These are phyloP conservation scores for Ascochyta rabiei DNA, from an alignment of 2,329 filamentous ascomycete genomes.

Conservation along the genomic window DNA sequence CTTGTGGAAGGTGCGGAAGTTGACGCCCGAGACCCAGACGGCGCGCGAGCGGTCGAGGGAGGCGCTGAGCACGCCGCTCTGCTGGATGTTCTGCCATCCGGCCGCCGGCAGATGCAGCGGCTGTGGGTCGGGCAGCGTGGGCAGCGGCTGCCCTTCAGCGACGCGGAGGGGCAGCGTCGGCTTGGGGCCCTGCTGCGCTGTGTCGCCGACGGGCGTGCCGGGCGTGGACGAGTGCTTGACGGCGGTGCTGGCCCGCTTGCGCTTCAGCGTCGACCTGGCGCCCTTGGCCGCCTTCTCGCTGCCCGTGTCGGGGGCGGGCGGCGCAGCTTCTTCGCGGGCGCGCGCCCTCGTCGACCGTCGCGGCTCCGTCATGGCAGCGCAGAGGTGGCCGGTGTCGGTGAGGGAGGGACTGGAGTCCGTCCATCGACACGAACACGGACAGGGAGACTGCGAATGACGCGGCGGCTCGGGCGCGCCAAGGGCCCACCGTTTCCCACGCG, in stretches of 20 bases:
- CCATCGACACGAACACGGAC: too few species aligned
- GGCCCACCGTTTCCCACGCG: too few species aligned
- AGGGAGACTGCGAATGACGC: too few species aligned
- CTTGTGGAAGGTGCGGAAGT: constrained; percentile 48
- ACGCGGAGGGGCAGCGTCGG: constrained; percentile 65
- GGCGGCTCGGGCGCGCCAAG: too few species aligned
- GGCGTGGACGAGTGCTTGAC: constrained; percentile 34
- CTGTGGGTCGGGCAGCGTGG: constrained; percentile 72
- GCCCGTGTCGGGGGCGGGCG: constrained; percentile 28
- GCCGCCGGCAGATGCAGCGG: constrained; percentile 64
- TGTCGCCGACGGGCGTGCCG: constrained; percentile 29
- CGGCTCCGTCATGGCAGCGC: constrained; percentile 40
- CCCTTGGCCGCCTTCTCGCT: constrained; percentile 35
- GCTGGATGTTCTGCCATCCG: constrained; percentile 75
- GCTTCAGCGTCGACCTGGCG: constrained; percentile 40
- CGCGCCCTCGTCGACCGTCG: constrained; percentile 45
- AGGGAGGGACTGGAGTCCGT: background rate
- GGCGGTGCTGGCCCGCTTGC: constrained; percentile 36
- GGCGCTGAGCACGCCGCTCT: constrained; percentile 77
- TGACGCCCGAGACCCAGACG: constrained; percentile 45
- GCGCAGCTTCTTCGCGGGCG: constrained; percentile 42
- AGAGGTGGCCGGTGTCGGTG: background rate
- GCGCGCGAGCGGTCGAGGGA: constrained; percentile 75
- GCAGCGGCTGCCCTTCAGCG: constrained; percentile 69
- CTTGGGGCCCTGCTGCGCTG: constrained; percentile 18